phyloP scores from a whole-genome alignment of 805 yeast genomes.

The Lipomyces anomalus region DNA sequence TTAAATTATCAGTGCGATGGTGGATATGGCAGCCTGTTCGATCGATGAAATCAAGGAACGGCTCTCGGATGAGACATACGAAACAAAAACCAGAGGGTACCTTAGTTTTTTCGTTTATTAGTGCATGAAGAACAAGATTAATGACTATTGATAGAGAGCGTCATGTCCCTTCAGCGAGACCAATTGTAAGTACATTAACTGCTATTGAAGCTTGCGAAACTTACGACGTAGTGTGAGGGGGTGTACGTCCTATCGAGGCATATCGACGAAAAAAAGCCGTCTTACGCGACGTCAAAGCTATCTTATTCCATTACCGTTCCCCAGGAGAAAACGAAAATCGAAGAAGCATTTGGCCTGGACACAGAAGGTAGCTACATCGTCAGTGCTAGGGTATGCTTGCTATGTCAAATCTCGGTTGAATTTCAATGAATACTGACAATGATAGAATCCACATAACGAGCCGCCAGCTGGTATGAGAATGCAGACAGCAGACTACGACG shows the following conservation, averaged over 20 bases:
- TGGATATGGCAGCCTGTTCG: background rate
- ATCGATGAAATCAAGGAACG: background rate
- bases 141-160: background rate
- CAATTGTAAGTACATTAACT: slow-evolving; percentile 1
- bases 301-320: slow-evolving; percentile 2
- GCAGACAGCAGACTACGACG: slow-evolving; percentile 1
- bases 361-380: slow-evolving; percentile 5
- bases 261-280: slow-evolving; percentile 2
- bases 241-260: background rate
- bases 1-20: slow-evolving; percentile 2
- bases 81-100: slow-evolving; percentile 8
- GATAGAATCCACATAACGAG: background rate
- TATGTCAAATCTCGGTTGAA: background rate
- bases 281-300: background rate
- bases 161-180: background rate
- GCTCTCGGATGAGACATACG: slow-evolving; percentile 1
- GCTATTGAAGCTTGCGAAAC: background rate
- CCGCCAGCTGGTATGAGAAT: background rate
- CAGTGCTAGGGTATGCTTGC: slow-evolving; percentile 3
- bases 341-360: slow-evolving; percentile 4
- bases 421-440: background rate
- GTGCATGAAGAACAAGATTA: background rate
- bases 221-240: background rate
- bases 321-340: background rate
- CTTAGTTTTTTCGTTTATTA: background rate